These are phyloP conservation scores for Globisporangium megalacanthum DNA, from an alignment of 352 stramenopile genomes.

Conservation along the genomic window DNA sequence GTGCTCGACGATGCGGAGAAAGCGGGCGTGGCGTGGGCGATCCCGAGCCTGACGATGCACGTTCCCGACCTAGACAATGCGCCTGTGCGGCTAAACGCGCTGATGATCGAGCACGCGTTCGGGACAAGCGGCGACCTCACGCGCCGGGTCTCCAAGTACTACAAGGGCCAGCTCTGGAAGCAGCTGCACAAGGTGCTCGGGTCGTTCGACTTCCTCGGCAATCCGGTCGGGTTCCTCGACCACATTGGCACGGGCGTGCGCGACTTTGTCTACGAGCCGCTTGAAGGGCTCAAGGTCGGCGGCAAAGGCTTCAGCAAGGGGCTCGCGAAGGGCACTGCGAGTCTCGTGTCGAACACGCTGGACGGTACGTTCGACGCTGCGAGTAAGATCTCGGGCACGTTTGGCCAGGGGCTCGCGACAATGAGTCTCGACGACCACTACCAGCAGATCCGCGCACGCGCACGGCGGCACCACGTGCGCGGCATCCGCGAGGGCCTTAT, in stretches of 20 bases:
- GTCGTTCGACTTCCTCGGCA: conserved; percentile 87
- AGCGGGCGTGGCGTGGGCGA: conserved; percentile 59
- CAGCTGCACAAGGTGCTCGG: conserved; percentile 87
- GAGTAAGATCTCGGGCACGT: conserved; percentile 86
- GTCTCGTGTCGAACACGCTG: conserved; percentile 82
- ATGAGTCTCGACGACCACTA: conserved; percentile 86
- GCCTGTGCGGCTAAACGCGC: conserved; percentile 73
- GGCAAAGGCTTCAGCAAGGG: conserved; percentile 84
- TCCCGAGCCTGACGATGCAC: conserved; percentile 85
- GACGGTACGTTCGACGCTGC: conserved; percentile 85
- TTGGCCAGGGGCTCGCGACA: conserved; percentile 82
- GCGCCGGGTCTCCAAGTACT: conserved; percentile 86
- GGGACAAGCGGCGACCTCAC: conserved; percentile 82
- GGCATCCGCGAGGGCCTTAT: conserved; percentile 75
- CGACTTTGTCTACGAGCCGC: conserved; percentile 96
- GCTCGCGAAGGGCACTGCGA: conserved; percentile 81
- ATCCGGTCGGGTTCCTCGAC: conserved; percentile 86
- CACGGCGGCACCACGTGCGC: conserved; percentile 69
- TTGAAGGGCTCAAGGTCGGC: conserved; percentile 89
- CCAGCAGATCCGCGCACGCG: conserved; percentile 76
- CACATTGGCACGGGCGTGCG: conserved; percentile 94
- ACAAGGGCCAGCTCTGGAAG: conserved; percentile 85
- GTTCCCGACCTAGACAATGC: conserved; percentile 87
- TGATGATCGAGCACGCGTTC: conserved; percentile 89
- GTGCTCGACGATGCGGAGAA: conserved; percentile 32